phyloP scores from a whole-genome alignment of 179 eudicot species.

The Carnegiea gigantea region DNA sequence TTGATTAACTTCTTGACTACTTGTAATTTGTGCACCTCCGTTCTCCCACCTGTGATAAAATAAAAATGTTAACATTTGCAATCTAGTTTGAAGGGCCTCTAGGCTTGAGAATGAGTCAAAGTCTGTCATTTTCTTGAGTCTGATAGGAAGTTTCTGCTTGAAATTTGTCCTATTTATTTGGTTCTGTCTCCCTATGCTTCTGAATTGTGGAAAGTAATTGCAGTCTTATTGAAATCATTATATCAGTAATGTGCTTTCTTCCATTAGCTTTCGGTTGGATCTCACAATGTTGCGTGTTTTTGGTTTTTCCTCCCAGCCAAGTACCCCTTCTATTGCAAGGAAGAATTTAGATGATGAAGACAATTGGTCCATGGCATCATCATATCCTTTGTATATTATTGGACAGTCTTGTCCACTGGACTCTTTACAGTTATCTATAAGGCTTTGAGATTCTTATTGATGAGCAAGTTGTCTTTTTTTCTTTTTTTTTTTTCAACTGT shows the following conservation, averaged over 20 bases:
- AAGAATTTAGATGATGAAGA: constrained; percentile 61
- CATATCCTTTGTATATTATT: constrained; percentile 58
- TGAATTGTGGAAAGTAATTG: background rate
- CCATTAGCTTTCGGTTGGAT: background rate
- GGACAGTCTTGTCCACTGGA: background rate
- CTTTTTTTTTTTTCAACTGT: background rate
- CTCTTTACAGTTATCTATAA: background rate
- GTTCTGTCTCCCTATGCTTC: background rate
- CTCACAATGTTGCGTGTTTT: background rate
- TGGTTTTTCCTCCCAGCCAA: constrained; percentile 37
- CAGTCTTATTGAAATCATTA: background rate
- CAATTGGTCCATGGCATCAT: constrained; percentile 76
- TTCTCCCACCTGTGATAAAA: no score
- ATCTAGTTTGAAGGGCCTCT: no score
- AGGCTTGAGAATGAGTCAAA: background rate
- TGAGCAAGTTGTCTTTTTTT: background rate
- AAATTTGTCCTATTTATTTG: background rate
- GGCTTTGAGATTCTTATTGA: background rate
- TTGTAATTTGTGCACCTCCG: background rate
- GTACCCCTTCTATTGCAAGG: constrained; percentile 42
- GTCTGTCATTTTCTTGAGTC: background rate
- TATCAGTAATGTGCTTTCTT: background rate
- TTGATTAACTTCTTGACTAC: background rate
- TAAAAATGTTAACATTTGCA: no score
- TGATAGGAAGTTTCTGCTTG: background rate